Base-by-base conservation (phyloP, 2,329 filamentous ascomycete species). In the Fusarium mangiferae region DNA sequence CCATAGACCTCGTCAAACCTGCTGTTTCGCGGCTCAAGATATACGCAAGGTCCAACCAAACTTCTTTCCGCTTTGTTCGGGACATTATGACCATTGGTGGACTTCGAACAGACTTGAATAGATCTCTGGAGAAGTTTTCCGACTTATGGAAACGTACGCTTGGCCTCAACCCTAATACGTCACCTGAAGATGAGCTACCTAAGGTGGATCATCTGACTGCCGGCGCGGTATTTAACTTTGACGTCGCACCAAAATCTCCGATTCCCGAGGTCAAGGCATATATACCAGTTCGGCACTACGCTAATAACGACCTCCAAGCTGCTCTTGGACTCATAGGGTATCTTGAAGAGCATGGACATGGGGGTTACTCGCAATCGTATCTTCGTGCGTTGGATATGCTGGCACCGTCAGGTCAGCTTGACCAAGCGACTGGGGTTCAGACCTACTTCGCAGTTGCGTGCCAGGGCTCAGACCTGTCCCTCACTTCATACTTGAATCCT, bases 231-330 rank as follows among this genome's bases (percentile, higher is more conserved):
- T 64, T 64, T 8, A 36, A 64, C 30, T 61, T 61, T 18, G 38
- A 61, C 13, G 61, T 64, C 9, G 36, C 42, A 17, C 42, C 44
- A 18, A 61, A 49, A 22, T 61, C 54, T 4, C 24, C 38, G 17
- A 38, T 62, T 26, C 62, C 55, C 15, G 55, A 61, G 13, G 62
- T 64, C 15, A 64, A 64, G 38, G 17, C 56, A 5, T 64, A 64
- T 13, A 62, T 64, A 26, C 56, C 45, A 4, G 38, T 51, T 36
- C 56, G 62, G 4, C 62, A 64, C n/a, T 64, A 62, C 17, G 22
- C 45, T 6, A 26, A 15, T 26, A 51, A 22, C 17, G 62, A 64
- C 17, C 15, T 38, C 6, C 30, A 39, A 26, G 45, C 45, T 44
- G 45, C 56, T 8, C 18, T 51, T 14, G 38, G 56, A 6, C 44